Base-by-base conservation (phyloP, 305 asterid species). In the Fraxinus floribunda region DNA sequence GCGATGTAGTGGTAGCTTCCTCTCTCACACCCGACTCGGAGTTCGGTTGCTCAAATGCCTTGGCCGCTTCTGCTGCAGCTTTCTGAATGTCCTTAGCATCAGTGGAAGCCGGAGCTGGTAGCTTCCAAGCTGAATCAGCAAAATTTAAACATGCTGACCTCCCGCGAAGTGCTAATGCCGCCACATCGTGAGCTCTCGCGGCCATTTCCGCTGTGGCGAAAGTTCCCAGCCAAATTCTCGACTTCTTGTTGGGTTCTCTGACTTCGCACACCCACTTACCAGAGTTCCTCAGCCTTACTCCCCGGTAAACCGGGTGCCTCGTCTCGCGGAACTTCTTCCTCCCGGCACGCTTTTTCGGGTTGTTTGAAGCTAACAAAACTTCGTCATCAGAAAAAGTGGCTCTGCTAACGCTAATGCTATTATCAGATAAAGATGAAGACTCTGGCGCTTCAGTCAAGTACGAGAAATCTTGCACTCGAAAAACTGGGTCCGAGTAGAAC, bases 101-200 rank as follows among this genome's bases (percentile, higher is more conserved):
- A 6, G 88, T 0, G 0, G 94, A 89, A 0, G 91, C 88, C 16
- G 97, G 95, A 38, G 87, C 41, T 0, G 93, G 91, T 39, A 94
- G 84, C 77, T 88, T 85, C 97, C 93, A 94, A 7, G 90, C 85
- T 0, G 95, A 93, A 86, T 94, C 97, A 0, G 95, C 94, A 32
- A 93, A 94, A 7, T 94, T 94, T 68, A 94, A 87, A 52, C 97
- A 92, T 16, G 97, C 97, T 3, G 91, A 85, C 16, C 88, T 86
- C 3, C 98, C 97, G 1, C 94, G 84, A 2, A 94, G 76, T 0
- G 95, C 98, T 4, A 94, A 84, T 7, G 94, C 97, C 0, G 97
- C 97, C 79, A 94, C 98, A 29, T 94, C 98, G 60, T 93, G 94
- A 0, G 98, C 95, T 81, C 91, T 87, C 5, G 92, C 93, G 0